Conservation (phyloP, 768 basidiomycete species). For the Pseudohyphozyma bogoriensis region DNA sequence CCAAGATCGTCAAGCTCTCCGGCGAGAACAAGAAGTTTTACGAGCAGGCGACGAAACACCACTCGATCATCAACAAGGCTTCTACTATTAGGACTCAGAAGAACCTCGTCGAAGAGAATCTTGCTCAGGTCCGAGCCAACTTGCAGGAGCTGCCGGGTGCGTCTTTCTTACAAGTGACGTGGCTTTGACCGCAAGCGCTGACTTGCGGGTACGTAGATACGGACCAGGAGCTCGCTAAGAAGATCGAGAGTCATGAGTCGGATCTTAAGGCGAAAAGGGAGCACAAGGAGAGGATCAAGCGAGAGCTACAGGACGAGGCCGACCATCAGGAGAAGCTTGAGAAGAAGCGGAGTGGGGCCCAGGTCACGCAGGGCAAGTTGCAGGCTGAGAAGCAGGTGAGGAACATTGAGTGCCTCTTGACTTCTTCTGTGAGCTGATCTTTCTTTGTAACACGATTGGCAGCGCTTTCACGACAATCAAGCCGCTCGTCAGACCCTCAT, state of each 20-base stretch:
- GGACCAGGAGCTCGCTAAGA: conserved; percentile 78
- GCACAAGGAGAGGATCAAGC: conserved; percentile 83
- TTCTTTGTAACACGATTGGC: not conserved
- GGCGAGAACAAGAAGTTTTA: conserved; percentile 49
- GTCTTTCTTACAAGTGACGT: conserved; percentile 20
- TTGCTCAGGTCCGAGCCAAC: conserved; percentile 33
- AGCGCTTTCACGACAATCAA: conserved; percentile 68
- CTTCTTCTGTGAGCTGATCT: not conserved
- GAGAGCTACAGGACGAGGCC: conserved; percentile 70
- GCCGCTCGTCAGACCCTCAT: conserved; percentile 63
- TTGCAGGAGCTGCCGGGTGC: conserved; percentile 54
- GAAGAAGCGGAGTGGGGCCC: conserved; percentile 21
- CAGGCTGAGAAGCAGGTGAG: conserved; percentile 57
- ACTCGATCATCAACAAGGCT: conserved; percentile 66
- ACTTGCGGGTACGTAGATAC: not conserved
- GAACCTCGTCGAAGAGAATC: conserved; percentile 51
- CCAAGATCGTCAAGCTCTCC: conserved; percentile 75
- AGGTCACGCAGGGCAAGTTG: conserved; percentile 48
- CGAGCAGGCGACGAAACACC: conserved; percentile 71
- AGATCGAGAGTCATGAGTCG: conserved; percentile 93
- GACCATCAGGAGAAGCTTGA: conserved; percentile 23
- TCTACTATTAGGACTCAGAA: conserved; percentile 56
- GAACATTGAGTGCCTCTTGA: not conserved
- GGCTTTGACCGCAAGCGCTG: not conserved
- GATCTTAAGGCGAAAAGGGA: conserved; percentile 72